Evolutionary conservation across 2,329 filamentous ascomycete species (phyloP), one percentile per base, ranked within the genome.

Genomic region (Xylaria arbuscula): DNA sequence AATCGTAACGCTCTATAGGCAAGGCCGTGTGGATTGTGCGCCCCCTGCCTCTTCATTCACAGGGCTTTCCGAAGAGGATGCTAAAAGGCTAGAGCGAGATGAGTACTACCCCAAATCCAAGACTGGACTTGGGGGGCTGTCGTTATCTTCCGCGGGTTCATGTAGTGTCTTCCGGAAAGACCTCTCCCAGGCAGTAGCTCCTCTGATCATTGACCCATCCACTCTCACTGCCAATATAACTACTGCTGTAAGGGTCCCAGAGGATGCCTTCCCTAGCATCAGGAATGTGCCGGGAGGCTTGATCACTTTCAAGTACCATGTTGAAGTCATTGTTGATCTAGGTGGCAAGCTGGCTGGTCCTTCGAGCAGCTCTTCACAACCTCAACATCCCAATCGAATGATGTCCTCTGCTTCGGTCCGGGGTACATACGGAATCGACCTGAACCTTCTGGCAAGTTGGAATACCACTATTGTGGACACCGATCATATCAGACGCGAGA

Each of bases 151-250:
- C 1, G 92, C 92, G 7, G 91, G 93, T 45, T 94, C 94, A 1
- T 95, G 90, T 77, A 96, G 94, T 79, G 88, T 96, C n/a, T 98
- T 98, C 78, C 91, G 96, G 62, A 98, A 98, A 79, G 96, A 99
- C 78, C 83, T 99, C 3, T 91, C 93, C 4, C 96, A 99, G 79
- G 91, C 92, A 0, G 93, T 97, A 65, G 91, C 92, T 22, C 94
- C 96, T 4, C 84, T 99, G 54, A 93, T 98, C 63, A 90, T 98
- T 62, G 92, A 98, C 76, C 95, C 94, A 0, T 83, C 80, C 32
- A 94, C 90, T 0, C 85, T 98, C 72, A 91, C 90, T 22, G 90
- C 94, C 1, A 91, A 91, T 54, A 89, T 98, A 50, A 96, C 91
- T 17, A 92, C 94, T 3, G 92, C 92, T 2, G 89, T 99, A 17